Evolutionary conservation across 441 rosid genomes (phyloP).

Genomic region (Gossypium lobatum): DNA sequence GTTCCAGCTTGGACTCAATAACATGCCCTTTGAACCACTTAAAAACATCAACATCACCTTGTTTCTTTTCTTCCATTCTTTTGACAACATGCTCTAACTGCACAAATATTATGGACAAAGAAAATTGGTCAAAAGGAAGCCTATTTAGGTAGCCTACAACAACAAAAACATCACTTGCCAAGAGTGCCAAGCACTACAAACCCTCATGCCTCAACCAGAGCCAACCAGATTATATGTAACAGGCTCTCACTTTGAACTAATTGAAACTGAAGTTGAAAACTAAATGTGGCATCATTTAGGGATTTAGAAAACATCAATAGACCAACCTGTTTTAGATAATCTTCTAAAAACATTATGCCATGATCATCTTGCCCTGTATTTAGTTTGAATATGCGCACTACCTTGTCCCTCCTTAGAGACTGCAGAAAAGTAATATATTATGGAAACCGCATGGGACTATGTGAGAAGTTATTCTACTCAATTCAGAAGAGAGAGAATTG

Average conservation of each 20-base stretch:
- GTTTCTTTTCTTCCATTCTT: constrained; percentile 69
- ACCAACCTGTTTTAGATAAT: constrained; percentile 72
- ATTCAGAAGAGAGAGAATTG: not conserved
- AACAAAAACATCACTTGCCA: not conserved
- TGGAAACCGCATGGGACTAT: not conserved
- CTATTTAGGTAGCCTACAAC: not conserved
- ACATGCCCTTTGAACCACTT: constrained; percentile 77
- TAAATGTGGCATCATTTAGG: not conserved
- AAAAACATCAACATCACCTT: constrained; percentile 47
- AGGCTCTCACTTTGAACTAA: not conserved
- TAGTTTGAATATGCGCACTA: constrained; percentile 74
- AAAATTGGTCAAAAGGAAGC: constrained; percentile 8
- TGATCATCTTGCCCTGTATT: constrained; percentile 93
- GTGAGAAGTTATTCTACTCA: not conserved
- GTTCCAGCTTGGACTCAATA: constrained; percentile 67
- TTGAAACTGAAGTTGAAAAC: not conserved
- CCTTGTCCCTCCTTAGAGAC: constrained; percentile 69
- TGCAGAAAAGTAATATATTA: constrained; percentile 21
- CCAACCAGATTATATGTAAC: not conserved
- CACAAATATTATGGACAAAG: constrained; percentile 7
- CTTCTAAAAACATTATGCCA: constrained; percentile 77
- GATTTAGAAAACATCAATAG: not conserved
- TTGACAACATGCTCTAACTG: constrained; percentile 58
- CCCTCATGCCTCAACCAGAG: not conserved
- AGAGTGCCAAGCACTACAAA: not conserved